Percentiles rank a stretch among this genome's conserved stretches.
Evolutionary conservation across 2,329 filamentous ascomycete species (phyloP).

Genomic region (Cladosporium sp.): DNA sequence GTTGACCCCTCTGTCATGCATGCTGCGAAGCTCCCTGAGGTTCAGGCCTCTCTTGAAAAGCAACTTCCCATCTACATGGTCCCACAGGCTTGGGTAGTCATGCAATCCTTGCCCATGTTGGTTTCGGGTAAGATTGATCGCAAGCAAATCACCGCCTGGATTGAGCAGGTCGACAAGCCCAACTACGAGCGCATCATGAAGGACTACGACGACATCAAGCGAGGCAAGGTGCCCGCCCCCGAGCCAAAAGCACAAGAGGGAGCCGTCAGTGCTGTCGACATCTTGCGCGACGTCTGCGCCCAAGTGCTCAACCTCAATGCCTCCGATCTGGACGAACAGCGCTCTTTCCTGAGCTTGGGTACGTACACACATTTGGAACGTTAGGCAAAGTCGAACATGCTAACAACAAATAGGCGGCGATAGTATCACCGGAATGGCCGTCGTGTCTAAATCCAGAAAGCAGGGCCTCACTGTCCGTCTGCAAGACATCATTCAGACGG

Average conservation of each 20-base stretch:
- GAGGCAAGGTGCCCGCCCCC: slow-evolving; percentile 4
- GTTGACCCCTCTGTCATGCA: slow-evolving; percentile 7
- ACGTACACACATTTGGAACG: background rate
- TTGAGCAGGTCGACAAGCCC: slow-evolving; percentile 12
- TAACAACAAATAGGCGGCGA: background rate
- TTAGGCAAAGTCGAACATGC: background rate
- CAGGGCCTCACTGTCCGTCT: slow-evolving; percentile 9
- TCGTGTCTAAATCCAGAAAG: slow-evolving; percentile 8
- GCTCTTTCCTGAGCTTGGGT: slow-evolving; percentile 10
- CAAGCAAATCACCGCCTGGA: slow-evolving; percentile 12
- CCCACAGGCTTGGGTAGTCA: slow-evolving; percentile 11
- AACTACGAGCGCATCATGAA: slow-evolving; percentile 12
- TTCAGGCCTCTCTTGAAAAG: slow-evolving; percentile 10
- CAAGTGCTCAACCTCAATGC: slow-evolving; percentile 3
- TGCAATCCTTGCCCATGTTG: slow-evolving; percentile 10
- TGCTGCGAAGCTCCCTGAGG: slow-evolving; percentile 2
- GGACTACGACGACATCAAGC: slow-evolving; percentile 11
- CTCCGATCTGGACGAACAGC: background rate
- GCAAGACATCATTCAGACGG: slow-evolving; percentile 11
- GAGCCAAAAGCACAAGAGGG: background rate
- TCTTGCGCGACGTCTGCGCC: slow-evolving; percentile 5
- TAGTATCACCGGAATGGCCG: slow-evolving; percentile 10
- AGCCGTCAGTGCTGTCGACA: background rate
- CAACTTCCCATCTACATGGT: slow-evolving; percentile 15
- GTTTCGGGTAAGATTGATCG: slow-evolving; percentile 14